Conservation (phyloP, 1,284 basidiomycete genomes). For the Cutaneotrichosporon curvatum region DNA sequence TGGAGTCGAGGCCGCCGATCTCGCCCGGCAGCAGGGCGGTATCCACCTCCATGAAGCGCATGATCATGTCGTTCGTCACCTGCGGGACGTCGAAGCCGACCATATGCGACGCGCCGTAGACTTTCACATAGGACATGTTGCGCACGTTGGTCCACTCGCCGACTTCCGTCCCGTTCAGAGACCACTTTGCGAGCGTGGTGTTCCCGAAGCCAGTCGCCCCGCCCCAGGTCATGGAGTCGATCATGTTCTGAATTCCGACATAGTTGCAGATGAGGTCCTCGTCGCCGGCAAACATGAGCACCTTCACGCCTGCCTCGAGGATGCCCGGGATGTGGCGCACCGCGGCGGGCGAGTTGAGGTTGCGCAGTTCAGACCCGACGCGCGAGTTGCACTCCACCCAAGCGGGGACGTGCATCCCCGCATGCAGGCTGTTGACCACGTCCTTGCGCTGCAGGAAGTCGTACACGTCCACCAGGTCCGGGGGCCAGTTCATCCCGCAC, state of each 20-base stretch:
- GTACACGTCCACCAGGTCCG: constrained; percentile 71
- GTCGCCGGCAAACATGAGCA: constrained; percentile 91
- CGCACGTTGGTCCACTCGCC: constrained; percentile 85
- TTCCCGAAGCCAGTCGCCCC: constrained; percentile 74
- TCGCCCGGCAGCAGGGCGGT: constrained; percentile 70
- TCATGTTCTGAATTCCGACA: constrained; percentile 78
- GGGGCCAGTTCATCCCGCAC: constrained; percentile 98
- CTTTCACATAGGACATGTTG: constrained; percentile 90
- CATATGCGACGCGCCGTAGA: constrained; percentile 81
- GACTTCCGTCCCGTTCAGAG: constrained; percentile 65
- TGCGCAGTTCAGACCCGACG: constrained; percentile 61
- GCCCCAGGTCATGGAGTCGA: constrained; percentile 76
- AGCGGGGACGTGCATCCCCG: constrained; percentile 63
- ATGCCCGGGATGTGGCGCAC: constrained; percentile 72
- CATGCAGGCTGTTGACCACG: constrained; percentile 78
- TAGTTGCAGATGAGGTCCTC: constrained; percentile 97
- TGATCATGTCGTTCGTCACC: constrained; percentile 93
- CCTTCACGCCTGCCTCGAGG: constrained; percentile 62
- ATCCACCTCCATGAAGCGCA: constrained; percentile 87
- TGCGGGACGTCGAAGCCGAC: constrained; percentile 81
- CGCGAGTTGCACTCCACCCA: constrained; percentile 83
- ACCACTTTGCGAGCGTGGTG: constrained; percentile 68
- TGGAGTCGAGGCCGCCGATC: constrained; percentile 51
- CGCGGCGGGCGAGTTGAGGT: constrained; percentile 61
- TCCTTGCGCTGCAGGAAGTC: constrained; percentile 76